Conservation (phyloP, 305 asterid species). For the Ruellia speciosa region DNA sequence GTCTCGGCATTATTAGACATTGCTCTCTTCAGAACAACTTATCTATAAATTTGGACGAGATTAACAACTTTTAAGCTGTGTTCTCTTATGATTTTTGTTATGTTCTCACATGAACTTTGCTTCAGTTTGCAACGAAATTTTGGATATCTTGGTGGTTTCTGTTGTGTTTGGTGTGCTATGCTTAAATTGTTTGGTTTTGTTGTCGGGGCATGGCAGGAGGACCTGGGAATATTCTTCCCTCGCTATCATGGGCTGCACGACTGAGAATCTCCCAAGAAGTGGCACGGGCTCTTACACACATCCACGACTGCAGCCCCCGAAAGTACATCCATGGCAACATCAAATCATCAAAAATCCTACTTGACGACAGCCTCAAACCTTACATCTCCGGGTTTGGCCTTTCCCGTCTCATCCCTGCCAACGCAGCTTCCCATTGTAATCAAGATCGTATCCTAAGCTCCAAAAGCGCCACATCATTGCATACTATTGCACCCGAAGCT, state of each 20-base stretch:
- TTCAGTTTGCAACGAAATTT: no score
- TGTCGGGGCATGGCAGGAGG: constrained; percentile 38
- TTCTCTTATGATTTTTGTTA: no score
- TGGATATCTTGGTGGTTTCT: no score
- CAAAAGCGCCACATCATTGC: constrained; percentile 22
- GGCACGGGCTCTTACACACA: constrained; percentile 59
- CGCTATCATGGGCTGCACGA: constrained; percentile 64
- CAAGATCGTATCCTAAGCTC: no score
- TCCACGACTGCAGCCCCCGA: constrained; percentile 76
- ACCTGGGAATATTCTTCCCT: constrained; percentile 41
- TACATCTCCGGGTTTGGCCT: constrained; percentile 76
- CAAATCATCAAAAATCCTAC: constrained; percentile 75
- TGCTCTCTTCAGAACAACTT: no score
- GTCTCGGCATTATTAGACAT: no score
- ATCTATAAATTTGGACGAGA: no score
- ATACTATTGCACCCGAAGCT: constrained; percentile 48
- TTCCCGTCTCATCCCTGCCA: constrained; percentile 48
- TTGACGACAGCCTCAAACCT: constrained; percentile 66
- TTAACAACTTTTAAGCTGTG: no score
- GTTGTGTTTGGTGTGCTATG: neutral
- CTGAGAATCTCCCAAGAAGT: constrained; percentile 59
- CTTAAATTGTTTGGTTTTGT: neutral
- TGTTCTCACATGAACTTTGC: no score
- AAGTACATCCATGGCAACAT: constrained; percentile 69
- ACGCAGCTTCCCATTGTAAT: constrained; percentile 9